Conservation (phyloP, 2,329 filamentous ascomycete species). For the Pseudogymnoascus sp. region DNA sequence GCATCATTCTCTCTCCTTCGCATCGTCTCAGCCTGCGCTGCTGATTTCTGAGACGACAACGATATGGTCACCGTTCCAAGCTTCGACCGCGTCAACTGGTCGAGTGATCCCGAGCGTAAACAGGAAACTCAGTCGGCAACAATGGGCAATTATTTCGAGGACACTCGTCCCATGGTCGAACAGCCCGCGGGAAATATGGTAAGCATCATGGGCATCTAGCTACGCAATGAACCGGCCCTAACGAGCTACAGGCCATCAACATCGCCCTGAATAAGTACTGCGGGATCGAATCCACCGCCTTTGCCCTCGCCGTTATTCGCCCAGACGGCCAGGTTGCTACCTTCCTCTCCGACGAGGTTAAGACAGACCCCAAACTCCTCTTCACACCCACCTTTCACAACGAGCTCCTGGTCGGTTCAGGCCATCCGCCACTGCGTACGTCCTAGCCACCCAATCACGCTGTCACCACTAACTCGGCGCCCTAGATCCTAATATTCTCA, state of each 20-base stretch:
- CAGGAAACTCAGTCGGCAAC: background rate
- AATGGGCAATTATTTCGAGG: background rate
- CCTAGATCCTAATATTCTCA: background rate
- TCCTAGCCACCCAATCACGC: background rate
- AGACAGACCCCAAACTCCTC: background rate
- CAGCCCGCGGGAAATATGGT: background rate
- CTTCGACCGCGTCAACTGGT: background rate
- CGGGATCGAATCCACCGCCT: constrained; percentile 5
- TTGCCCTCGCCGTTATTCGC: background rate
- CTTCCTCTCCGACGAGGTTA: constrained; percentile 1
- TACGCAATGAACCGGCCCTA: background rate
- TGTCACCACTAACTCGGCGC: background rate
- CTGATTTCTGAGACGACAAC: background rate
- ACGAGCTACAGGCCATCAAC: background rate
- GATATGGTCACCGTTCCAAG: background rate
- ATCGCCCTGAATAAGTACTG: constrained; percentile 2
- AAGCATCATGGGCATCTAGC: background rate
- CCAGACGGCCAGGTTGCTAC: constrained; percentile 7
- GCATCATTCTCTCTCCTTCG: background rate
- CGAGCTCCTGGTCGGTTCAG: background rate
- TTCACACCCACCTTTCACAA: background rate
- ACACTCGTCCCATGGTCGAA: background rate
- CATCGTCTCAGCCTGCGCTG: background rate
- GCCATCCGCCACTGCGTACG: background rate
- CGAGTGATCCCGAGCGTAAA: background rate